A percentile compares a stretch with the other conserved stretches of the same genome.
phyloP scores from a whole-genome alignment of 2,329 filamentous ascomycete genomes.

The Colletotrichum abscissum region DNA sequence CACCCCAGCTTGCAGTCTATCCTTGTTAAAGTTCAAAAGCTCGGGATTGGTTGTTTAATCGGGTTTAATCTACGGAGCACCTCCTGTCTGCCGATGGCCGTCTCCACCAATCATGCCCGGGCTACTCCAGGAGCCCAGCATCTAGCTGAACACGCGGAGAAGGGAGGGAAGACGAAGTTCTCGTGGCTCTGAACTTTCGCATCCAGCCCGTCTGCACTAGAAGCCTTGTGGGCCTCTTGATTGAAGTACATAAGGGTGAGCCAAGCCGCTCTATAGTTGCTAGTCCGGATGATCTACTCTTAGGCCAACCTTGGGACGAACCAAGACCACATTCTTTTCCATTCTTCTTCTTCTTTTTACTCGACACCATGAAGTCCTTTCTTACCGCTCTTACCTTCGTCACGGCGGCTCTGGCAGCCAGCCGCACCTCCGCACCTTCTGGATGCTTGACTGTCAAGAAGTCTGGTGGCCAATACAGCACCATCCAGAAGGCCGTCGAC shows the following conservation, averaged over 20 bases:
- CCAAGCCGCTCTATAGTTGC: neutral
- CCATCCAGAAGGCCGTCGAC: slow-evolving; percentile 64
- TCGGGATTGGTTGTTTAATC: slow-evolving; percentile 21
- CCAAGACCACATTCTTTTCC: neutral
- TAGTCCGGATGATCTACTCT: neutral
- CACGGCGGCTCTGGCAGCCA: slow-evolving; percentile 36
- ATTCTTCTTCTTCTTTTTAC: neutral
- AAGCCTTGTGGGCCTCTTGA: neutral
- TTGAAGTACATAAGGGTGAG: slow-evolving; percentile 16
- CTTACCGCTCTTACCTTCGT: slow-evolving; percentile 8
- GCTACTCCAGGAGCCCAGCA: neutral
- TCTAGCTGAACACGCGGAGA: neutral
- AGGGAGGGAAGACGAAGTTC: neutral
- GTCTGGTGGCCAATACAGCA: slow-evolving; percentile 40
- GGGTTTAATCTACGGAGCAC: slow-evolving; percentile 8
- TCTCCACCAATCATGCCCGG: slow-evolving; percentile 19
- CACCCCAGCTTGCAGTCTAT: neutral
- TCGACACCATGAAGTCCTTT: slow-evolving; percentile 29
- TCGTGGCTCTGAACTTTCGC: neutral
- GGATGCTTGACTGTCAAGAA: slow-evolving; percentile 47
- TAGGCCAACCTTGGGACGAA: slow-evolving; percentile 1
- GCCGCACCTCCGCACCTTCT: slow-evolving; percentile 43
- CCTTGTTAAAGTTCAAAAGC: slow-evolving; percentile 4
- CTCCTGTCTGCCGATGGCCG: slow-evolving; percentile 4
- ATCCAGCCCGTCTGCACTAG: neutral